phyloP scores from a whole-genome alignment of 495 filamentous ascomycete genomes.

The Letharia columbiana region DNA sequence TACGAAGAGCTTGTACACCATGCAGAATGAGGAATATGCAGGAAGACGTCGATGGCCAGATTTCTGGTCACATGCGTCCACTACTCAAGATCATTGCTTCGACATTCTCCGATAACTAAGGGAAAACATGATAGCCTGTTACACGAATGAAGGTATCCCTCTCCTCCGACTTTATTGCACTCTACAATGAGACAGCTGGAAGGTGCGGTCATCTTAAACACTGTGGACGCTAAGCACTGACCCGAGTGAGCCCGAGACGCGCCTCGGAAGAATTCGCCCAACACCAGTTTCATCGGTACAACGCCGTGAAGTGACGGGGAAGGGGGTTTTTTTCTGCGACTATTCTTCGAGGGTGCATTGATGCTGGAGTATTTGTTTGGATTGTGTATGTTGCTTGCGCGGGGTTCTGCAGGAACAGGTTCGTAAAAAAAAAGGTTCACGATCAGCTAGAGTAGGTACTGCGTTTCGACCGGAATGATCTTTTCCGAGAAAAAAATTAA shows the following conservation, averaged over 20 bases:
- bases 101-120: neutral
- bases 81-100: neutral
- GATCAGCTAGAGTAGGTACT: too few relatives aligned
- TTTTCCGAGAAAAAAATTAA: too few relatives aligned
- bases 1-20: conserved; percentile 84
- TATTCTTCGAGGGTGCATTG: too few relatives aligned
- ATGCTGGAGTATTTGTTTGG: too few relatives aligned
- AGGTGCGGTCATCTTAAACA: neutral
- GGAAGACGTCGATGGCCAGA: neutral
- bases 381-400: too few relatives aligned
- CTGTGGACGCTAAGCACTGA: neutral
- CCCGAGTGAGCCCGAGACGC: neutral
- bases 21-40: conserved; percentile 51
- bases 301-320: neutral
- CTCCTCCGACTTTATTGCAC: neutral
- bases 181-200: neutral
- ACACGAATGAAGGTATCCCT: neutral
- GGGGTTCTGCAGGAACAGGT: too few relatives aligned
- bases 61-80: neutral
- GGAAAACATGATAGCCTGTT: neutral
- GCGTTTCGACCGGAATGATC: too few relatives aligned
- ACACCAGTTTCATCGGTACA: neutral
- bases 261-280: neutral
- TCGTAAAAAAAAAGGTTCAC: too few relatives aligned
- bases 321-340: too few relatives aligned